Conservation (phyloP, 345 rosid species). For the Salix purpurea region DNA sequence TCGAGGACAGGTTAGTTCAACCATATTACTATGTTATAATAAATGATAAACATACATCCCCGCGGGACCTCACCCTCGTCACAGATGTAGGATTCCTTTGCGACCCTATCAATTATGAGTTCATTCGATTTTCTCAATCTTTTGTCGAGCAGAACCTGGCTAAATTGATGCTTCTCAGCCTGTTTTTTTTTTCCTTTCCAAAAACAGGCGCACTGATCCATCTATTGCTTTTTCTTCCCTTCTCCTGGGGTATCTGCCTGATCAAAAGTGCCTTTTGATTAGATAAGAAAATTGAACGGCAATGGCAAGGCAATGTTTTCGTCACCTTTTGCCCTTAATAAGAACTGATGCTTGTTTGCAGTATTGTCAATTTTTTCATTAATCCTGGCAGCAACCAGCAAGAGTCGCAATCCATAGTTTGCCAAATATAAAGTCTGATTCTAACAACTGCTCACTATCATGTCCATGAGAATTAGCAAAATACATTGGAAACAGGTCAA, state of each 20-base stretch:
- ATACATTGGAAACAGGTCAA: not conserved
- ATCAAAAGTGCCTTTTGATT: not conserved
- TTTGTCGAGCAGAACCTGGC: not conserved
- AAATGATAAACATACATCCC: not conserved
- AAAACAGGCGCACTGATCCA: not conserved
- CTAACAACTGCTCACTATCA: not conserved
- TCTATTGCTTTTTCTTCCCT: not conserved
- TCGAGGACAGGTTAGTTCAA: not conserved
- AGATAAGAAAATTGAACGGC: not conserved
- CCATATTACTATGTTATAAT: not conserved
- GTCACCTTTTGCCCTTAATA: not conserved
- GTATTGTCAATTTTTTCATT: not conserved
- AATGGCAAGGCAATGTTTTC: not conserved
- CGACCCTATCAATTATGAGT: not conserved
- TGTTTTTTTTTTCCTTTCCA: not conserved
- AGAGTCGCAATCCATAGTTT: not conserved
- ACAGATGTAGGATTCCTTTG: not conserved
- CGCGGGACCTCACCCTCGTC: not conserved
- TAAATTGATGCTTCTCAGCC: not conserved
- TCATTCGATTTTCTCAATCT: not conserved
- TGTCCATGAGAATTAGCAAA: not conserved
- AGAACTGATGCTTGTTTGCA: not conserved
- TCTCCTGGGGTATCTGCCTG: not conserved
- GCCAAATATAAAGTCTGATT: not conserved
- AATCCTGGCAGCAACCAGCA: not conserved